Evolutionary conservation across 805 yeast genomes (phyloP), one percentile per base, ranked within the genome.

Genomic region (Spencermartinsiella europaea): DNA sequence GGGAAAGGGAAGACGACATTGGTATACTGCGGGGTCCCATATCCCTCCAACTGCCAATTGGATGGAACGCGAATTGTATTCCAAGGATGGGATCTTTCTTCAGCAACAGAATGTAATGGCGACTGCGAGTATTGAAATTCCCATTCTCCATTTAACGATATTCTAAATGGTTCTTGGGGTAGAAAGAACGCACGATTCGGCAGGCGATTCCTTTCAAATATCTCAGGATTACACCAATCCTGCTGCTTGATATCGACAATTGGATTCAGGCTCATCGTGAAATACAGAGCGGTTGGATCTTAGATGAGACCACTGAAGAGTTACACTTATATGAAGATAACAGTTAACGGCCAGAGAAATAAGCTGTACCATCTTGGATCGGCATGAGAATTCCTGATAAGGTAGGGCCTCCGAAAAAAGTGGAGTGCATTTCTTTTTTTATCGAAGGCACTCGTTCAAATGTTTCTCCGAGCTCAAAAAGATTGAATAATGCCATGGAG

Each of bases 21-120:
- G n/a, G 68, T 63, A 43, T 64, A 64, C 28, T 58, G 61, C 4
- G 68, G 68, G 15, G 12, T 10, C 5, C 67, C 68, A 41, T 48
- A 61, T 10, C 65, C 65, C 42, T 61, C 60, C 21, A 61, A 43
- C 51, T 64, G 67, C 65, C 66, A 63, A 40, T 60, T 58, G 3
- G 64, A 62, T 1, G 68, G 67, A 14, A 64, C 68, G 2, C 47
- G 17, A 17, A 58, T 49, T 14, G 37, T 33, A 1, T 27, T 45
- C 57, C 57, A 56, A 8, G n/a, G 36, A 28, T 28, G 33, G 14
- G 33, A 28, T 28, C 14, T 14, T 21, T 44, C 45, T n/a, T 10
- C 10, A 28, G 33, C 33, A 15, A 16, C 39, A 3, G 39, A 17
- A 36, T 36, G 39, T 4, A 25, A 35, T 31, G 17, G 38, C 19